Evolutionary conservation across 495 filamentous ascomycete genomes (phyloP).

Genomic region (Annulohypoxylon bovei): DNA sequence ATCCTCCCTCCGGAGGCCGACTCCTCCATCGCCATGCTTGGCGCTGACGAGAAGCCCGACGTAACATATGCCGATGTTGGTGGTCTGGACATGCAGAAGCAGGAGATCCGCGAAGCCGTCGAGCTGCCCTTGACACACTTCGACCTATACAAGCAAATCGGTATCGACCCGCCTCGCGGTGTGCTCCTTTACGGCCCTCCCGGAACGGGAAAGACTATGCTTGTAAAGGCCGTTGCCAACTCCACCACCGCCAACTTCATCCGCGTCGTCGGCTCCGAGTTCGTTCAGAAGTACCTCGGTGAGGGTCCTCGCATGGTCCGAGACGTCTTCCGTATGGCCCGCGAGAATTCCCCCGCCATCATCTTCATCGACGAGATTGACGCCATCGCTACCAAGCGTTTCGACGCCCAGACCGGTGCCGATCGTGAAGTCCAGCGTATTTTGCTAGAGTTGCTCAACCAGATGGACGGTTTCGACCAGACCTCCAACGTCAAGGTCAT

Average conservation of each 20-base stretch:
- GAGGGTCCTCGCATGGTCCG: slow-evolving; percentile 99
- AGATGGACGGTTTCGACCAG: slow-evolving; percentile 99
- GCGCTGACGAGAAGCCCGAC: slow-evolving; percentile 95
- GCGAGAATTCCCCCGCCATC: slow-evolving; percentile 96
- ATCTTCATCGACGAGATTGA: slow-evolving; percentile 99
- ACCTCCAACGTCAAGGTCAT: slow-evolving; percentile 99
- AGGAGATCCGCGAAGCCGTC: slow-evolving; percentile 97
- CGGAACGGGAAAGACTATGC: slow-evolving; percentile 98
- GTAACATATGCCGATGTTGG: slow-evolving; percentile 98
- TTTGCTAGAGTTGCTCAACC: slow-evolving; percentile 93
- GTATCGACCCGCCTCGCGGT: slow-evolving; percentile 96
- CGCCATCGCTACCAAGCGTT: slow-evolving; percentile 98
- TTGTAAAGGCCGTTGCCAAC: slow-evolving; percentile 98
- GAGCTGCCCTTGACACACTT: slow-evolving; percentile 97
- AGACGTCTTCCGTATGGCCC: slow-evolving; percentile 98
- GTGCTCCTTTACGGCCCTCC: slow-evolving; percentile 96
- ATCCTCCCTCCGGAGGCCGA: slow-evolving; percentile 98
- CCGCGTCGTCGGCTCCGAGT: slow-evolving; percentile 96
- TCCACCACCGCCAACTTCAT: slow-evolving; percentile 98
- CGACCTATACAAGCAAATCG: slow-evolving; percentile 97
- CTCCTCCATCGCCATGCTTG: slow-evolving; percentile 98
- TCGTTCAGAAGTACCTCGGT: slow-evolving; percentile 98
- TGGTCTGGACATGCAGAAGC: slow-evolving; percentile 99
- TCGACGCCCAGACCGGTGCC: slow-evolving; percentile 97
- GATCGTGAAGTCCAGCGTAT: slow-evolving; percentile 99